Percentiles rank a stretch among this genome's conserved stretches.
Evolutionary conservation across 177 flowering plant genomes (phyloP).

Genomic region (Vitis hybrid): DNA sequence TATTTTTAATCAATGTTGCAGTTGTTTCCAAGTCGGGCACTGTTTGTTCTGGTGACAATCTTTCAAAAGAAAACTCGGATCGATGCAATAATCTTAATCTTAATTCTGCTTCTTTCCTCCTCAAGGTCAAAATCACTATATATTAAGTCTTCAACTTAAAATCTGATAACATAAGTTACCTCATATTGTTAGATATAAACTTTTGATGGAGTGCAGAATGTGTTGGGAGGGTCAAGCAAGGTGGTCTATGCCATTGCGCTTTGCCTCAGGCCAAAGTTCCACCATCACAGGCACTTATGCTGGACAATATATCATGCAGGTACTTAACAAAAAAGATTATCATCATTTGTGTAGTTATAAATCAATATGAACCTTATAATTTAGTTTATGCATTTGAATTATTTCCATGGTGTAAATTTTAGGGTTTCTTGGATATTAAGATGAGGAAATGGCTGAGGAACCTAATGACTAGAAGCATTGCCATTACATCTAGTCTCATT

Average conservation of each 20-base stretch:
- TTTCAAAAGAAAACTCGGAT: conserved; percentile 21
- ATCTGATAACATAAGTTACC: too few relatives aligned
- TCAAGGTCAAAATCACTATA: conserved; percentile 43
- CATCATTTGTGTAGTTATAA: not conserved
- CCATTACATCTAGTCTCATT: conserved; percentile 82
- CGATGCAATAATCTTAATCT: conserved; percentile 65
- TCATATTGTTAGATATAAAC: too few relatives aligned
- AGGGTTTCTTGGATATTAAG: conserved; percentile 90
- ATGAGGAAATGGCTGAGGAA: conserved; percentile 82
- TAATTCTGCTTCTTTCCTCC: conserved; percentile 82
- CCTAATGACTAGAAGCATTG: conserved; percentile 69
- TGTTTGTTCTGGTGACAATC: conserved; percentile 42
- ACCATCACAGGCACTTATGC: conserved; percentile 91
- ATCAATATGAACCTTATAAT: not conserved
- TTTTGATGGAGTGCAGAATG: conserved; percentile 48
- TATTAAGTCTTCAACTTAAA: not conserved
- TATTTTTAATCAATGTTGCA: conserved; percentile 78
- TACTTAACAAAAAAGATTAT: conserved; percentile 12
- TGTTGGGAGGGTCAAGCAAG: conserved; percentile 68
- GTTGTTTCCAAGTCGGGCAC: conserved; percentile 70
- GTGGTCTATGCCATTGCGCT: conserved; percentile 66
- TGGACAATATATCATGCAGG: conserved; percentile 94
- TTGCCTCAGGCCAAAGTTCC: conserved; percentile 96
- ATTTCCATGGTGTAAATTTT: not conserved
- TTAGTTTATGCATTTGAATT: not conserved